These are phyloP conservation scores for Tinospora cordifolia DNA, from an alignment of 164 flowering plant genomes.

Conservation along the genomic window DNA sequence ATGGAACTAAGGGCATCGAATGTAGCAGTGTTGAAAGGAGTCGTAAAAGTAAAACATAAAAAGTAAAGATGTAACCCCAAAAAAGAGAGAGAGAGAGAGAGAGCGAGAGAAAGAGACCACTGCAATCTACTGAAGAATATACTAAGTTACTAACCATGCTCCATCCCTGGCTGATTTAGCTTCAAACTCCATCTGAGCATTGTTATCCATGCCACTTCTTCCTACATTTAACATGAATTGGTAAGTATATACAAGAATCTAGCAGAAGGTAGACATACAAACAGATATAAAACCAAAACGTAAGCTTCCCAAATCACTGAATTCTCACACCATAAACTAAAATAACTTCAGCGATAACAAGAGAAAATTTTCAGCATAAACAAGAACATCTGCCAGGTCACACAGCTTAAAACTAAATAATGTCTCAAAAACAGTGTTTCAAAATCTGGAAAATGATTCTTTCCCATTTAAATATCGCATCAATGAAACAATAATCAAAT, in stretches of 20 bases:
- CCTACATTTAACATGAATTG: conserved; percentile 21
- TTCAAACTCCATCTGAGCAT: conserved; percentile 64
- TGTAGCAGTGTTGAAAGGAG: neutral
- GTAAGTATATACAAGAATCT: neutral
- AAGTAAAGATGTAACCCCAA: too few relatives aligned
- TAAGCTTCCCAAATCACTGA: neutral
- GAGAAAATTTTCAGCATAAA: too few relatives aligned
- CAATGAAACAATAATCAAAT: too few relatives aligned
- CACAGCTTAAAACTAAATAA: too few relatives aligned
- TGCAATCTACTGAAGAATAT: neutral
- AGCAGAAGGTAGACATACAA: neutral
- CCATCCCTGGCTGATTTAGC: conserved; percentile 91
- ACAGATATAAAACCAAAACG: neutral
- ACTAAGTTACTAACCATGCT: conserved; percentile 81
- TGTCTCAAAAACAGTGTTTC: too few relatives aligned
- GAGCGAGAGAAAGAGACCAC: neutral
- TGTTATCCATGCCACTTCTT: conserved; percentile 32
- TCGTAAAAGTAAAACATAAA: neutral
- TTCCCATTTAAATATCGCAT: too few relatives aligned
- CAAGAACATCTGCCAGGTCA: too few relatives aligned
- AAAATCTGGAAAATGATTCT: too few relatives aligned
- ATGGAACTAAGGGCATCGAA: conserved; percentile 4
- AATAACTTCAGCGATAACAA: neutral
- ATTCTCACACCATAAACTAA: neutral
- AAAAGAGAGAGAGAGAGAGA: too few relatives aligned